Evolutionary conservation across 495 filamentous ascomycete species (phyloP).

Genomic region (Aeminium ludgeri): DNA sequence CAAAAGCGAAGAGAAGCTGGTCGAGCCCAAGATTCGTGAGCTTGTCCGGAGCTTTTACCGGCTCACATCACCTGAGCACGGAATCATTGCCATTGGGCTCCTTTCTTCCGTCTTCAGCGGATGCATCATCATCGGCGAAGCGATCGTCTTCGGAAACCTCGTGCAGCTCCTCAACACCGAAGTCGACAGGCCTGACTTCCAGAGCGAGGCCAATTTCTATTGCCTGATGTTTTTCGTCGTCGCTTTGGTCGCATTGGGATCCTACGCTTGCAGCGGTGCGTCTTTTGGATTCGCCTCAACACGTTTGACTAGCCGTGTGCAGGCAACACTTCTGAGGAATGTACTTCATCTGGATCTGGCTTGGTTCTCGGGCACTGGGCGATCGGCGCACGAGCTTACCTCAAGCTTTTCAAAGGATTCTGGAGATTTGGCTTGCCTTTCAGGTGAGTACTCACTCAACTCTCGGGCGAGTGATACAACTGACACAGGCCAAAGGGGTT

Average conservation of each 20-base stretch:
- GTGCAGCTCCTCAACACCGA: constrained; percentile 25
- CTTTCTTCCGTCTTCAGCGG: neutral
- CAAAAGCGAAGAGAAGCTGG: no score
- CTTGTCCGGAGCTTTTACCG: neutral
- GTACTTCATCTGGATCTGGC: constrained; percentile 32
- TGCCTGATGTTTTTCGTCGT: constrained; percentile 39
- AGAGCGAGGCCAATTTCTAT: constrained; percentile 29
- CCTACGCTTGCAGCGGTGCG: constrained; percentile 30
- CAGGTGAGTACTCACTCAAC: neutral
- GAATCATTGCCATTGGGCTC: neutral
- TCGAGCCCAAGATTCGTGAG: neutral
- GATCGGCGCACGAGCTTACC: constrained; percentile 34
- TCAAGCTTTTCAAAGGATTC: constrained; percentile 37
- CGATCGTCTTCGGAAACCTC: constrained; percentile 32
- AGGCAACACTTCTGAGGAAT: constrained; percentile 30
- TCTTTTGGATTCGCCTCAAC: constrained; percentile 34
- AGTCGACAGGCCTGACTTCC: constrained; percentile 10
- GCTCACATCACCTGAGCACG: neutral
- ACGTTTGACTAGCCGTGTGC: constrained; percentile 22
- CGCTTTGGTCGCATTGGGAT: constrained; percentile 30
- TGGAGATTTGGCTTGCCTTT: constrained; percentile 26
- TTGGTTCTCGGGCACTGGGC: constrained; percentile 33
- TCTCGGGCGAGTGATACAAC: neutral
- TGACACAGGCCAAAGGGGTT: constrained; percentile 5
- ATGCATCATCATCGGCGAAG: neutral